phyloP scores from a whole-genome alignment of 75 land plant genomes.

The Chamaecyparis obtusa region DNA sequence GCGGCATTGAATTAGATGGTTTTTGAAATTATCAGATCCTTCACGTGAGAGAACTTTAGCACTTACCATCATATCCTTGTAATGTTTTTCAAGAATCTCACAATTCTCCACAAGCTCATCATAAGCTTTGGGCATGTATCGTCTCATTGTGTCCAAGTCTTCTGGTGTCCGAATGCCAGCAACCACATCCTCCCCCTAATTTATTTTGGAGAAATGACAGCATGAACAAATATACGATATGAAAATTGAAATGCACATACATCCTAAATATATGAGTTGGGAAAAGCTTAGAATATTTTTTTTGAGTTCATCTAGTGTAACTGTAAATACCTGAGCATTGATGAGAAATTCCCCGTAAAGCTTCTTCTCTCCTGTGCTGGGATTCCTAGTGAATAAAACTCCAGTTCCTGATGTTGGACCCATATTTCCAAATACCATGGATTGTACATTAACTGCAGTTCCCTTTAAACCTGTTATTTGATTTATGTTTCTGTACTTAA shows the following conservation, averaged over 20 bases:
- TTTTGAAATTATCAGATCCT: not conserved
- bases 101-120: slow-evolving; percentile 93
- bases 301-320: too few species aligned
- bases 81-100: slow-evolving; percentile 88
- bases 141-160: slow-evolving; percentile 81
- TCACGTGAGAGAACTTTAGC: not conserved
- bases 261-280: not conserved
- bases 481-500: slow-evolving; percentile 91
- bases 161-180: slow-evolving; percentile 98
- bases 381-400: slow-evolving; percentile 93
- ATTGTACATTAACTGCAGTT: slow-evolving; percentile 94
- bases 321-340: slow-evolving; percentile 87
- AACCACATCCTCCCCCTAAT: slow-evolving; percentile 97
- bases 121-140: slow-evolving; percentile 88
- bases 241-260: not conserved
- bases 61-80: slow-evolving; percentile 99
- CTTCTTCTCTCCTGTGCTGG: slow-evolving; percentile 97
- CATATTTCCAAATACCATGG: slow-evolving; percentile 99
- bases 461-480: slow-evolving; percentile 89
- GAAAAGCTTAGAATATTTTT: not conserved
- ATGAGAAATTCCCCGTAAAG: slow-evolving; percentile 95
- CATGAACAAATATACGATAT: not conserved
- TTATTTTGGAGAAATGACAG: not conserved
- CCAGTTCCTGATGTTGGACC: slow-evolving; percentile 96
- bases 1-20: not conserved